These are phyloP conservation scores for Sporothrix dimorphospora DNA, from an alignment of 2,329 filamentous ascomycete genomes.

Conservation along the genomic window DNA sequence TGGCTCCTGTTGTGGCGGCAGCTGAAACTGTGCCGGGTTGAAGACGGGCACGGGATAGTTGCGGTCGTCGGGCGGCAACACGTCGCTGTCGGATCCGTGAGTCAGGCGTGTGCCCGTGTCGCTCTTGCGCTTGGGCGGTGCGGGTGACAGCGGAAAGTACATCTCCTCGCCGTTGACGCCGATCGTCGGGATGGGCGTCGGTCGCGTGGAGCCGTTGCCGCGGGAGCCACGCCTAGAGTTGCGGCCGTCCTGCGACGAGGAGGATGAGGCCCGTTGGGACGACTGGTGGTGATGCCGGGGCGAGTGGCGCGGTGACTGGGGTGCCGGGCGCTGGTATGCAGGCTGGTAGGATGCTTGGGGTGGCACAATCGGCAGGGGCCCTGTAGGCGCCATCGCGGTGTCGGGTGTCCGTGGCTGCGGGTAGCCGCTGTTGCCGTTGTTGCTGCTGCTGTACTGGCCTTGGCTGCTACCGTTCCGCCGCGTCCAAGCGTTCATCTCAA, in stretches of 20 bases:
- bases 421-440: not conserved
- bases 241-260: conserved; percentile 18
- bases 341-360: not conserved
- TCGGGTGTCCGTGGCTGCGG: conserved; percentile 6
- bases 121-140: conserved; percentile 24
- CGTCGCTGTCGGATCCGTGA: conserved; percentile 27
- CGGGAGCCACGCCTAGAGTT: conserved; percentile 14
- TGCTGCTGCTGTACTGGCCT: not conserved
- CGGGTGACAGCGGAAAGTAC: conserved; percentile 28
- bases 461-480: not conserved
- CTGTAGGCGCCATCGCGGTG: not conserved
- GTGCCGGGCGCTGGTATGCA: not conserved
- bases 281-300: not conserved
- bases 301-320: not conserved
- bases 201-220: not conserved
- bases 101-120: conserved; percentile 25
- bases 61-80: conserved; percentile 30
- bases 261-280: not conserved
- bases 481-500: conserved; percentile 23
- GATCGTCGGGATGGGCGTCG: conserved; percentile 11
- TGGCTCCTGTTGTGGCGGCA: conserved; percentile 10
- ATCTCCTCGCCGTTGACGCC: conserved; percentile 23
- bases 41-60: conserved; percentile 24
- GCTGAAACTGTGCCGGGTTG: not conserved
- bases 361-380: not conserved